Base-by-base conservation (phyloP, 352 stramenopile species). In the Aphanomyces stellatus region DNA sequence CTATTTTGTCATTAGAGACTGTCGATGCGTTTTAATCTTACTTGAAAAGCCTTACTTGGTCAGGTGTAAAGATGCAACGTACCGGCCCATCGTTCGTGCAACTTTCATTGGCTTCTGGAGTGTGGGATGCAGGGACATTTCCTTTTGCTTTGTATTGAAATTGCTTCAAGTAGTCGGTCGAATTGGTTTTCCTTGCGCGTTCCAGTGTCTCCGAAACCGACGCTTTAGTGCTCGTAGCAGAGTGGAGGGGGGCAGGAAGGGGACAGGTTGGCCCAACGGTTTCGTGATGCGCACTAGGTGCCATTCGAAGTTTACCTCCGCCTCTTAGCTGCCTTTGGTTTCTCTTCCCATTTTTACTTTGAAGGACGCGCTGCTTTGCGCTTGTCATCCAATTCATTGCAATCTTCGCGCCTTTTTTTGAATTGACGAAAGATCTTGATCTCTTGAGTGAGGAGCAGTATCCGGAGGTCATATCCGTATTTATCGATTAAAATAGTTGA, bases 371-470 rank as follows among this genome's bases (percentile, higher is more conserved):
- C 30, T 57, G 19, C 49, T 57, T 57, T 22, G 49, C 49, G 22
- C 30, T 33, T n/a, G 25, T 24, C 49, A 57, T 57, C 49, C 49
- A 57, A 30, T 57, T 57, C 49, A 57, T 57, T 46, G 37, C n/a
- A 46, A 46, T 46, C 37, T 28, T 30, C 49, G 49, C 49, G 49
- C 49, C 49, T 57, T 57, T 57, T 46, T 34, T 57, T 30, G 49
- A 53, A 22, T 40, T 57, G 22, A 22, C 19, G 49, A 57, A 51
- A 51, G n/a, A n/a, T n/a, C n/a, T n/a, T n/a, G n/a, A n/a, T n/a
- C n/a, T n/a, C n/a, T n/a, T n/a, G n/a, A n/a, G n/a, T n/a, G n/a
- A n/a, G n/a, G n/a, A n/a, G n/a, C n/a, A n/a, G n/a, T n/a, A n/a
- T n/a, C n/a, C n/a, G n/a, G n/a, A n/a, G n/a, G n/a, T n/a, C n/a